phyloP scores from a whole-genome alignment of 371 early-diverging fungal species.

The Circinella minor region DNA sequence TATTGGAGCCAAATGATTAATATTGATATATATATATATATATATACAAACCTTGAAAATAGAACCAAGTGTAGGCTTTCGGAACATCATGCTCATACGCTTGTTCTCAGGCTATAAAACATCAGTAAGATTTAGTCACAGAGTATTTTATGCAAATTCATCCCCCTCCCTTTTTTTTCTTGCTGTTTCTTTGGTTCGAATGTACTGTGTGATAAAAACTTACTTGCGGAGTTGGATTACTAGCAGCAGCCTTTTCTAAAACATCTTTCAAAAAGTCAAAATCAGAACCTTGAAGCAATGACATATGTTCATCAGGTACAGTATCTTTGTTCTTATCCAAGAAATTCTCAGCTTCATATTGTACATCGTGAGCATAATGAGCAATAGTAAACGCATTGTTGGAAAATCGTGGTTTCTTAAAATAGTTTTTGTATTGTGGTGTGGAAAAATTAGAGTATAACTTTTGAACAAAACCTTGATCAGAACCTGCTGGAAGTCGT shows the following conservation, averaged over 20 bases:
- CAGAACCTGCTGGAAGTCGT: slow-evolving; percentile 91
- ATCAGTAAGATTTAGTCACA: too few relatives aligned
- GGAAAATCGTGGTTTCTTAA: slow-evolving; percentile 90
- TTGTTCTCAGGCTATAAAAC: slow-evolving; percentile 36
- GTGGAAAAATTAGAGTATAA: slow-evolving; percentile 81
- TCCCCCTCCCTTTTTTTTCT: too few relatives aligned
- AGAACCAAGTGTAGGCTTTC: slow-evolving; percentile 88
- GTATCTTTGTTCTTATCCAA: slow-evolving; percentile 99
- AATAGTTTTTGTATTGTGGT: slow-evolving; percentile 73
- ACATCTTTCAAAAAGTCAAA: slow-evolving; percentile 81
- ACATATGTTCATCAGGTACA: slow-evolving; percentile 90
- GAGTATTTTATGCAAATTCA: too few relatives aligned
- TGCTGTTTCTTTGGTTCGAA: too few relatives aligned
- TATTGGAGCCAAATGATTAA: too few relatives aligned
- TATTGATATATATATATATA: too few relatives aligned
- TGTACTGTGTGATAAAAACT: not conserved
- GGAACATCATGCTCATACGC: slow-evolving; percentile 56
- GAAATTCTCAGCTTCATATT: slow-evolving; percentile 93
- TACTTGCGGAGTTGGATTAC: slow-evolving; percentile 47
- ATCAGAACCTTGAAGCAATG: slow-evolving; percentile 69
- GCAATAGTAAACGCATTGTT: slow-evolving; percentile 80
- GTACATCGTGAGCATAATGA: slow-evolving; percentile 93
- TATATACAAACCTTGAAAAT: slow-evolving; percentile 56
- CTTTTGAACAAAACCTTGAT: slow-evolving; percentile 82
- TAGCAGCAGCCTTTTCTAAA: slow-evolving; percentile 55